phyloP scores from a whole-genome alignment of 2,329 filamentous ascomycete species.

The Beauveria australis region DNA sequence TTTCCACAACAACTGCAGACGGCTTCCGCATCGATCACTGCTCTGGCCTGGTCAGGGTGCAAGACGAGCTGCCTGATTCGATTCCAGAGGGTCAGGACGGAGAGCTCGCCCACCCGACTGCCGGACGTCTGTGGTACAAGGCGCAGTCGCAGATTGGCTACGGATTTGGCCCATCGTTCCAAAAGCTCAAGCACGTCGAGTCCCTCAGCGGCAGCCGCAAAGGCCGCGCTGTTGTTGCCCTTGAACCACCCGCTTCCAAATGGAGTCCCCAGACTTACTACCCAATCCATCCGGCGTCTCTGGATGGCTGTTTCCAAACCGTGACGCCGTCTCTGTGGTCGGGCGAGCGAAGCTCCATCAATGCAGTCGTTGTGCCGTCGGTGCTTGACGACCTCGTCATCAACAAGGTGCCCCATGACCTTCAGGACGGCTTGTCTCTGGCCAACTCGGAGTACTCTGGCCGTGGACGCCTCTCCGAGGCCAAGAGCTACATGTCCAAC shows the following conservation, averaged over 20 bases:
- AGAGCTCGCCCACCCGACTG: not conserved
- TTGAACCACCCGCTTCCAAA: not conserved
- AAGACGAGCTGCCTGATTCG: not conserved
- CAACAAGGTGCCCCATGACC: constrained; percentile 6
- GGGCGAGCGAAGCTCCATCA: constrained; percentile 14
- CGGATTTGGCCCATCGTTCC: constrained; percentile 1
- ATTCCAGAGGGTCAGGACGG: not conserved
- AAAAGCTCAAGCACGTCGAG: constrained; percentile 3
- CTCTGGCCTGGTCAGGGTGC: not conserved
- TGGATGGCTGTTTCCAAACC: constrained; percentile 24
- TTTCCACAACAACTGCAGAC: not conserved
- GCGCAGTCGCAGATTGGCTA: not conserved
- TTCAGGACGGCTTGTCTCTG: not conserved
- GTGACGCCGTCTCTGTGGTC: constrained; percentile 15
- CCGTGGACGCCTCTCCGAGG: not conserved
- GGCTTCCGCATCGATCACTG: constrained; percentile 2
- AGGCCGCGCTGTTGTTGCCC: not conserved
- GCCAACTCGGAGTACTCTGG: constrained; percentile 1
- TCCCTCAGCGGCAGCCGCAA: not conserved
- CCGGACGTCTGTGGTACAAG: constrained; percentile 1
- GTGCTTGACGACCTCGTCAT: constrained; percentile 19
- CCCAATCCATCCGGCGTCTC: constrained; percentile 26
- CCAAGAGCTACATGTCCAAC: constrained; percentile 17
- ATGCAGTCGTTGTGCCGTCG: constrained; percentile 17
- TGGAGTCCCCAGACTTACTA: constrained; percentile 16